A percentile compares a stretch with the other conserved stretches of the same genome.
Conservation (phyloP, 1,284 basidiomycete species). For the Cryptococcus jaspeensis region DNA sequence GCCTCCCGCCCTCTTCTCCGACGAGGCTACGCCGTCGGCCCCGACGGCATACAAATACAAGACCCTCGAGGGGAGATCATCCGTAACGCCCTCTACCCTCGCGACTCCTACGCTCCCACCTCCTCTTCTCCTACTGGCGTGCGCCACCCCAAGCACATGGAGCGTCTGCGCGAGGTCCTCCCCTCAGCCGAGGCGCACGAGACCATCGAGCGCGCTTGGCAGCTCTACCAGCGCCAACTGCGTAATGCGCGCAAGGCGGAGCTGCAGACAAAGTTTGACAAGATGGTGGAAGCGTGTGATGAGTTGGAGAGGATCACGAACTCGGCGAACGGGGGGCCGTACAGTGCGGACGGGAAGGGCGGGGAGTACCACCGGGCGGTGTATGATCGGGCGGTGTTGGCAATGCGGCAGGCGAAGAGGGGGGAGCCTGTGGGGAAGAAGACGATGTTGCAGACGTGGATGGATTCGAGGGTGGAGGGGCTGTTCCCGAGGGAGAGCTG, state of each 20-base stretch:
- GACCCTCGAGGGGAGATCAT: slow-evolving; percentile 69
- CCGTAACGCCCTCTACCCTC: slow-evolving; percentile 74
- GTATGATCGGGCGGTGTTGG: slow-evolving; percentile 70
- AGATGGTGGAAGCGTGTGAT: slow-evolving; percentile 77
- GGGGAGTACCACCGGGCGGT: slow-evolving; percentile 47
- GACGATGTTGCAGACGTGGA: slow-evolving; percentile 62
- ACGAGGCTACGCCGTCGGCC: slow-evolving; percentile 10
- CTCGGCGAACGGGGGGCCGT: slow-evolving; percentile 5
- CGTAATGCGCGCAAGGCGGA: slow-evolving; percentile 68
- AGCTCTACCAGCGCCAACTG: slow-evolving; percentile 71
- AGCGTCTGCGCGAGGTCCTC: slow-evolving; percentile 70
- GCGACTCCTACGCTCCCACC: slow-evolving; percentile 55
- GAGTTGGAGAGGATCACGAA: slow-evolving; percentile 61
- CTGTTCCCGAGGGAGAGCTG: slow-evolving; percentile 65
- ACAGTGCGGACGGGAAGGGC: slow-evolving; percentile 9
- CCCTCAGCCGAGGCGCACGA: slow-evolving; percentile 85
- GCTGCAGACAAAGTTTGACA: slow-evolving; percentile 67
- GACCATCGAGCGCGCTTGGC: slow-evolving; percentile 90
- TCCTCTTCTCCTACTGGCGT: slow-evolving; percentile 67
- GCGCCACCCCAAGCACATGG: slow-evolving; percentile 71
- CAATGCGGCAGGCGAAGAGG: slow-evolving; percentile 47
- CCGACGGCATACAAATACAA: slow-evolving; percentile 1
- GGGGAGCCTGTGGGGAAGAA: slow-evolving; percentile 57
- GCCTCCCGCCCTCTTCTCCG: not conserved
- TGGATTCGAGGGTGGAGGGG: slow-evolving; percentile 75